Base-by-base conservation (phyloP, 495 filamentous ascomycete genomes). In the Mytilinidion resinicola region DNA sequence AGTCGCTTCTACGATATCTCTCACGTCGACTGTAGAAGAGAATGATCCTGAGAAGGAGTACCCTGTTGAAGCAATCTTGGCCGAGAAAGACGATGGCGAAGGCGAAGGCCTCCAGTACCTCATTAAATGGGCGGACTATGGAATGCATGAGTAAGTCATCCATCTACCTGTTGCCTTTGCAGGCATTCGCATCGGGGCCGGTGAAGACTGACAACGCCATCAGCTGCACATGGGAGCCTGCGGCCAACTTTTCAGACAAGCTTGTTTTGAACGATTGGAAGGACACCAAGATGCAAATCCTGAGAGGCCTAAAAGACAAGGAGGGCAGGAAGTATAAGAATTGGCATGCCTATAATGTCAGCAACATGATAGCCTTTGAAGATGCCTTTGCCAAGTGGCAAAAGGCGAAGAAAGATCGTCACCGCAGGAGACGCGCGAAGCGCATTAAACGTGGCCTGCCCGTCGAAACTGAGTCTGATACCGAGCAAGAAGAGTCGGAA, bases 161-260 rank as follows among this genome's bases (percentile, higher is more conserved):
- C n/a, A 5, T 41, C 1, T n/a, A 52, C 1, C 48, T 17, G 8
- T n/a, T 11, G 9, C 34, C 42, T n/a, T 34, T 34, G 5, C 20
- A 19, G 1, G 12, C 19, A 42, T 17, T 21, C 38, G 15, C 35
- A 41, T 12, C 9, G 10, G 10, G 35, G 3, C 30, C 17, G 25
- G n/a, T n/a, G 2, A 30, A 30, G 1, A 33, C 41, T 48, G 9
- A 20, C 21, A 34, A 38, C 30, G 17, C 14, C 7, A 5, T 30
- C 33, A 63, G 60, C 15, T 63, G 60, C 38, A 60, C 56, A 9
- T 66, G 64, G 64, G 64, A 66, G 51, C 64, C 64, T 9, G 9
- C 9, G 8, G 46, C 46, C 4, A 10, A 60, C 36, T 25, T 66
- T n/a, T 38, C 35, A 1, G 43, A 30, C 1, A 30, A 47, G 19